Percentiles rank a stretch among this genome's conserved stretches.
Evolutionary conservation across 83 land plant species (phyloP).

Genomic region (Diphasiastrum complanatum): DNA sequence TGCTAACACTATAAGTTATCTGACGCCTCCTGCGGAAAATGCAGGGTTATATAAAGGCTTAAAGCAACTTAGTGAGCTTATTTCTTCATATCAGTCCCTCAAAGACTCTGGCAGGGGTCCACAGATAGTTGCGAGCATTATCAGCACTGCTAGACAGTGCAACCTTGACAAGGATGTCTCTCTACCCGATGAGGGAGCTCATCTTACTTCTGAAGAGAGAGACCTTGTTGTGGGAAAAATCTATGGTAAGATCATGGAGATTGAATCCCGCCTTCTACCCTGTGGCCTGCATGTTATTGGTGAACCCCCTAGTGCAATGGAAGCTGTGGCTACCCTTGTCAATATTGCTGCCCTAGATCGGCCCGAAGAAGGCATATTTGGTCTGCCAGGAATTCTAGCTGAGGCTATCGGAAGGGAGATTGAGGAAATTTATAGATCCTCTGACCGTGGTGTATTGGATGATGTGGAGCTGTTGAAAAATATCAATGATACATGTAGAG

Average conservation of each 20-base stretch:
- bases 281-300: conserved; percentile 99
- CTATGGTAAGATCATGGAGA: conserved; percentile 98
- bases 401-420: conserved; percentile 75
- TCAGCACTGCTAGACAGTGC: conserved; percentile 96
- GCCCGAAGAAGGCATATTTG: conserved; percentile 75
- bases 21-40: conserved; percentile 99
- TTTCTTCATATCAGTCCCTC: conserved; percentile 93
- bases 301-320: conserved; percentile 96
- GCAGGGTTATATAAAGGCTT: conserved; percentile 98
- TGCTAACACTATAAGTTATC: conserved; percentile 97
- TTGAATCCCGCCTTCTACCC: conserved; percentile 88
- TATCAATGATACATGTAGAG: conserved; percentile 87
- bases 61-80: conserved; percentile 95
- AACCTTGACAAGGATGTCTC: conserved; percentile 97
- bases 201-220: conserved; percentile 61
- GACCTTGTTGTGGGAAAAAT: conserved; percentile 95
- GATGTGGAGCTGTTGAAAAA: conserved; percentile 80
- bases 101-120: conserved; percentile 93
- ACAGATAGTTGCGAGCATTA: conserved; percentile 87
- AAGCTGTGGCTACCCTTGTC: conserved; percentile 97
- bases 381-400: conserved; percentile 83
- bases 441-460: conserved; percentile 70
- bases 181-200: conserved; percentile 81
- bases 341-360: conserved; percentile 97
- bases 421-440: conserved; percentile 87